Base-by-base conservation (phyloP, 1,284 basidiomycete genomes). In the Naganishia sp. region DNA sequence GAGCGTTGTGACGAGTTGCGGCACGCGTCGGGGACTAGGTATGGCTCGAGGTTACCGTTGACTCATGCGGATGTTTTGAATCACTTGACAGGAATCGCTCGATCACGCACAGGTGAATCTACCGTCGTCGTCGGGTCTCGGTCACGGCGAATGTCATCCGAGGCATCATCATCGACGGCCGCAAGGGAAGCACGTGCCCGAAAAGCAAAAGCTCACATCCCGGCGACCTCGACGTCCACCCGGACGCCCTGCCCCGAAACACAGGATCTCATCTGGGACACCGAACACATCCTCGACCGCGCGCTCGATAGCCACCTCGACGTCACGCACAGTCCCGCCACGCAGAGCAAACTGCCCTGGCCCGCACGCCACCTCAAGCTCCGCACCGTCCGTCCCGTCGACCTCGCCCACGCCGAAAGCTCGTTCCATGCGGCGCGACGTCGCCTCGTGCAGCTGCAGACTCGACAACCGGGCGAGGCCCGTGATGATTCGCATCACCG, bases 341-440 rank as follows among this genome's bases (percentile, higher is more conserved):
- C 28, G 31, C 21, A 33, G 1, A 6, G 59, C 13, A 21, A n/a
- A 33, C 42, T 64, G 2, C 61, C 52, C 13, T 55, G 53, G 61
- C 61, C 61, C 6, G 21, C 50, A 6, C 31, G 61, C 13, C 50
- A 54, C 31, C 46, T 64, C 49, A 23, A 52, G 15, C 53, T 64
- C 6, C 61, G 61, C 44, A 55, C 61, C 9, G 61, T 64, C 9
- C 61, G 50, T n/a, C 10, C 42, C 42, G 42, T 55, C n/a, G 61
- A 64, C 36, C 50, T 64, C 7, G 43, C 54, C 2, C 31, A 54
- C 18, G 52, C 53, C 16, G 61, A 64, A 39, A 46, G 45, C 31
- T 39, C 61, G 31, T 64, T 64, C 43, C 21, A 64, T 28, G 33
- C 39, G 2, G 52, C 53, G 1, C 61, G 61, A 5, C 44, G 44